Evolutionary conservation across 495 filamentous ascomycete species (phyloP), one percentile per base, ranked within the genome.

Genomic region (Chaetomidium leptoderma): DNA sequence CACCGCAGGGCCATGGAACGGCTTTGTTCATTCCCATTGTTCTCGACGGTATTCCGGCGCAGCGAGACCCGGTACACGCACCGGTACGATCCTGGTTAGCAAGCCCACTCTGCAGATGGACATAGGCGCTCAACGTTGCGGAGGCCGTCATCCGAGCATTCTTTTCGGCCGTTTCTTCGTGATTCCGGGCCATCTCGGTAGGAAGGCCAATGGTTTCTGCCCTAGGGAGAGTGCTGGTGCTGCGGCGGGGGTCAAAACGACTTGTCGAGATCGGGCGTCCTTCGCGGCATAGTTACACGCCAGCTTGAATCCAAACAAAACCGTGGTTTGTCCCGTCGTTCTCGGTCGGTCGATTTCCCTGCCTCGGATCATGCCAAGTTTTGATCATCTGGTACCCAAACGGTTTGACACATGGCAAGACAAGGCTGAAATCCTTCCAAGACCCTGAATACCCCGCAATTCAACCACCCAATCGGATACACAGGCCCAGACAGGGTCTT

Each of bases 371-470:
- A n/a, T n/a, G n/a, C n/a, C n/a, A n/a, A n/a, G 16, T 50, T 8
- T 37, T 13, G 19, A 36, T 1, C 17, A 29, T n/a, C 23, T n/a
- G n/a, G n/a, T n/a, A n/a, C 40, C 23, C 19, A 14, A 3, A 24
- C 5, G 3, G 14, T 19, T 13, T 0, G 6, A 46, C 45, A n/a
- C 7, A 4, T 33, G 44, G 17, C 48, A 24, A 11, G 33, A 40
- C 51, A 43, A 53, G 51, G 51, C 51, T 53, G 51, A 33, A 14
- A n/a, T n/a, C n/a, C n/a, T n/a, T n/a, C n/a, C n/a, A n/a, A 33
- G 37, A 17, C 1, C 2, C n/a, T 19, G 16, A 3, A 14, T 23
- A 30, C 51, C 37, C 51, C 51, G 26, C 24, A 42, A 6, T 43
- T 17, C 6, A 33, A 8, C n/a, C n/a, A 23, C 16, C 37, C 51